Percentiles rank a stretch among this genome's conserved stretches.
phyloP scores from a whole-genome alignment of 345 rosid species.

The Acer campestre region DNA sequence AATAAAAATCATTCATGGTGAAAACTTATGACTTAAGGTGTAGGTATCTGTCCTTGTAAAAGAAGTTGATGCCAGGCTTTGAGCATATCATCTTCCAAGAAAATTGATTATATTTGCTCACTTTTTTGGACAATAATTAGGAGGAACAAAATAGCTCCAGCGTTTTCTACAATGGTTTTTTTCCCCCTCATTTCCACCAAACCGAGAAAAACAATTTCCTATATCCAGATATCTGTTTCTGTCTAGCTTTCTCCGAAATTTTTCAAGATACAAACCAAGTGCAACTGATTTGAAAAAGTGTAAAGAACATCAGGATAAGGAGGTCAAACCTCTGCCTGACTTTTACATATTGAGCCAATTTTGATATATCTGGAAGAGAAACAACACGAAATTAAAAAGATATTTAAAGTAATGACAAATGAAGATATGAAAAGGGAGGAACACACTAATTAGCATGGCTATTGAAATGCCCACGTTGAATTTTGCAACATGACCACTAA shows the following conservation, averaged over 20 bases:
- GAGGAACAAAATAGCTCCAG: neutral
- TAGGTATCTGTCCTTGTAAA: neutral
- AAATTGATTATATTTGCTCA: neutral
- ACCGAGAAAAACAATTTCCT: neutral
- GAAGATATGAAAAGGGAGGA: neutral
- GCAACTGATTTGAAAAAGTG: neutral
- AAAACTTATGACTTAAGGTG: neutral
- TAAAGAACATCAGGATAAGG: constrained; percentile 11
- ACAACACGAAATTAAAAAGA: neutral
- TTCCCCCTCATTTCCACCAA: neutral
- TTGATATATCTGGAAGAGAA: constrained; percentile 62
- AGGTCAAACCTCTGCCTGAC: constrained; percentile 88
- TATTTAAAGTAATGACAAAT: too few relatives aligned
- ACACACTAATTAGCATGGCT: neutral
- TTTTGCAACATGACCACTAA: neutral
- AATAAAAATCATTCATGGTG: neutral
- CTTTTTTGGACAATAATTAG: neutral
- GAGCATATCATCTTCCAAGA: neutral
- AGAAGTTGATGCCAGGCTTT: neutral
- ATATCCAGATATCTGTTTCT: neutral
- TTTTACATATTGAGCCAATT: constrained; percentile 80
- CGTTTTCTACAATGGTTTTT: neutral
- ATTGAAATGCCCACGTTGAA: neutral
- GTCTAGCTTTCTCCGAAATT: neutral
- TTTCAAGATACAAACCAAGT: neutral